Percentiles rank a stretch among this genome's conserved stretches.
These are phyloP conservation scores for Borealophlyctis nickersoniae DNA, from an alignment of 192 early-diverging fungal genomes.

Conservation along the genomic window DNA sequence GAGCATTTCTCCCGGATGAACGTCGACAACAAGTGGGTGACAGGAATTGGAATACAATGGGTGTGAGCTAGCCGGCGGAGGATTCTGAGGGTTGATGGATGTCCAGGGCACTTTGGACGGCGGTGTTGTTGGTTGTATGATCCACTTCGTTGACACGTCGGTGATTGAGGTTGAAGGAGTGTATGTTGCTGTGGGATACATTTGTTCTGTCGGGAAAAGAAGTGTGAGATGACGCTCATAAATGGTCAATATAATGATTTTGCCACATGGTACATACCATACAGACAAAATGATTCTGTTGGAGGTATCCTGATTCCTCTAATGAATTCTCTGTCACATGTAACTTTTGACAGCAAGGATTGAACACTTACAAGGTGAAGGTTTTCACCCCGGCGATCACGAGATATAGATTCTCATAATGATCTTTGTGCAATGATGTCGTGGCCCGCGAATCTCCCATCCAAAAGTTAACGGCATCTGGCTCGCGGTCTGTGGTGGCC, in stretches of 20 bases:
- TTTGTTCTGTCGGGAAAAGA: conserved; percentile 19
- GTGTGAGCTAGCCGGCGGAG: conserved; percentile 14
- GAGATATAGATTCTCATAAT: conserved; percentile 54
- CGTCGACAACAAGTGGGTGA: conserved; percentile 18
- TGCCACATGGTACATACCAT: conserved; percentile 9
- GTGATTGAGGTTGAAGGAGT: conserved; percentile 8
- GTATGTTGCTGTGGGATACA: conserved; percentile 31
- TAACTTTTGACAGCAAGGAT: not conserved
- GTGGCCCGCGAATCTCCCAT: conserved; percentile 30
- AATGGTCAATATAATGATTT: not conserved
- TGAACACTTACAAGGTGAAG: conserved; percentile 37
- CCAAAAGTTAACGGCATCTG: conserved; percentile 59
- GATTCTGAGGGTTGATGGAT: conserved; percentile 19
- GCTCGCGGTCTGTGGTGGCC: conserved; percentile 3
- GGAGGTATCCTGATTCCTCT: conserved; percentile 26
- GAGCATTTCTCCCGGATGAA: conserved; percentile 37
- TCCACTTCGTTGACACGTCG: conserved; percentile 9
- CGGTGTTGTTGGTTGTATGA: conserved; percentile 7
- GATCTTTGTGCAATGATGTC: conserved; percentile 54
- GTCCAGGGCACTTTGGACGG: conserved; percentile 23
- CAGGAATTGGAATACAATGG: conserved; percentile 7
- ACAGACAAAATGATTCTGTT: conserved; percentile 23
- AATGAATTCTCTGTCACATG: not conserved
- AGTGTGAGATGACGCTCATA: not conserved
- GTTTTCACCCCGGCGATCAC: conserved; percentile 46